Percentiles rank a stretch among this genome's conserved stretches.
phyloP scores from a whole-genome alignment of 768 basidiomycete species.

The Baorangia bicolor region DNA sequence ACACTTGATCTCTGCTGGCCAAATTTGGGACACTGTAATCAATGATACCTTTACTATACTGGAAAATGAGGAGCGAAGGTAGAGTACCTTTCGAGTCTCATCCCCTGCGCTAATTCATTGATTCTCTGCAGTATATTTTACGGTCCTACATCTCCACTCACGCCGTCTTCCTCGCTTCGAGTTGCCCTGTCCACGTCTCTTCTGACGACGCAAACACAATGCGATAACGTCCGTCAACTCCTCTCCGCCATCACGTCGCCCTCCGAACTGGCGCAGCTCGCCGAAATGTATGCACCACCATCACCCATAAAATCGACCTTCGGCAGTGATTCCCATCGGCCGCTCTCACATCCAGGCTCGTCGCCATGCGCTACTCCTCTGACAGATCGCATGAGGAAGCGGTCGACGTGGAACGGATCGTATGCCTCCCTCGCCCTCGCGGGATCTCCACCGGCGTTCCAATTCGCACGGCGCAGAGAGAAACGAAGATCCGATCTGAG shows the following conservation, averaged over 20 bases:
- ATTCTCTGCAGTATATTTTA: slow-evolving; percentile 34
- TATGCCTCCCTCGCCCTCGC: slow-evolving; percentile 51
- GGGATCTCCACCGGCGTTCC: slow-evolving; percentile 44
- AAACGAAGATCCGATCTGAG: slow-evolving; percentile 57
- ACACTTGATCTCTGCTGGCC: slow-evolving; percentile 64
- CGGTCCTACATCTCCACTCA: slow-evolving; percentile 40
- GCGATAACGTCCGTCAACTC: slow-evolving; percentile 78
- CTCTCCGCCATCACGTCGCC: slow-evolving; percentile 75
- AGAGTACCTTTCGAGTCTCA: slow-evolving; percentile 11
- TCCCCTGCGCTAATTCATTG: neutral
- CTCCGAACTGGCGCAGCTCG: slow-evolving; percentile 67
- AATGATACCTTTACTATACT: slow-evolving; percentile 64
- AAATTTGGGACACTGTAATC: slow-evolving; percentile 72
- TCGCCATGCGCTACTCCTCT: slow-evolving; percentile 16
- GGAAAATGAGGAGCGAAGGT: slow-evolving; percentile 74
- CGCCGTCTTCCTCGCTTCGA: slow-evolving; percentile 44
- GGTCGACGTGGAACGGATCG: slow-evolving; percentile 76
- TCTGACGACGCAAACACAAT: slow-evolving; percentile 74
- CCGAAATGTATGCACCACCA: slow-evolving; percentile 88
- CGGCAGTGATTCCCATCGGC: slow-evolving; percentile 35
- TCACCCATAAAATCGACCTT: slow-evolving; percentile 45
- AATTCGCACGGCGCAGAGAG: slow-evolving; percentile 44
- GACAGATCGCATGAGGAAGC: slow-evolving; percentile 43
- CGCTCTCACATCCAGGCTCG: slow-evolving; percentile 44
- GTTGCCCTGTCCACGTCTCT: slow-evolving; percentile 72